These are phyloP conservation scores for Phoenix roebelenii DNA, from an alignment of 176 grass and related monocot species.

Conservation along the genomic window DNA sequence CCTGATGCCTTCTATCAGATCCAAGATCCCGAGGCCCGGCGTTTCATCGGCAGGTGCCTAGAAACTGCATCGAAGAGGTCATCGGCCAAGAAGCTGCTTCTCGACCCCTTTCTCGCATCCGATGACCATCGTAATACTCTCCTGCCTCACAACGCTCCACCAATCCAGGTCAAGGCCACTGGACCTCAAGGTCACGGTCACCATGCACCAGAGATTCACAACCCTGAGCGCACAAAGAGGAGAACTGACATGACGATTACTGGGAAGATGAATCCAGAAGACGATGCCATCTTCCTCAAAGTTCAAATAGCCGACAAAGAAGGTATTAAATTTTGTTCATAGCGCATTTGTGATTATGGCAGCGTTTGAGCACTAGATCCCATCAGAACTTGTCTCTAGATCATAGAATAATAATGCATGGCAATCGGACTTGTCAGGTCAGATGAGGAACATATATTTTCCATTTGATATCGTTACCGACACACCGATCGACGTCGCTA, in stretches of 20 bases:
- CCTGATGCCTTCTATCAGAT: slow-evolving; percentile 60
- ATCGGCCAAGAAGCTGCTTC: slow-evolving; percentile 57
- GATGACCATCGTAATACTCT: slow-evolving; percentile 13
- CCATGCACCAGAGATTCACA: not conserved
- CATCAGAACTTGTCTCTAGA: not conserved
- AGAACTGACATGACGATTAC: slow-evolving; percentile 75
- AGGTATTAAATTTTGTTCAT: slow-evolving; percentile 16
- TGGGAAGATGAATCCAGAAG: slow-evolving; percentile 74
- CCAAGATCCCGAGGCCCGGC: slow-evolving; percentile 24
- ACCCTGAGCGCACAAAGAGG: not conserved
- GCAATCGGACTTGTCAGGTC: not conserved
- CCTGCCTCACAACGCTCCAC: not conserved
- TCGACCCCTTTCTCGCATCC: slow-evolving; percentile 54
- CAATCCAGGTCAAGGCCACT: not conserved
- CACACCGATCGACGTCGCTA: slow-evolving; percentile 67
- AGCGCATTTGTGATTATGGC: too few species aligned
- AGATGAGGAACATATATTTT: slow-evolving; percentile 78
- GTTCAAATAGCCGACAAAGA: slow-evolving; percentile 64
- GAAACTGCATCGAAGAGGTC: slow-evolving; percentile 23
- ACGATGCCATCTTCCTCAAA: slow-evolving; percentile 79
- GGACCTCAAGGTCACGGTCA: not conserved
- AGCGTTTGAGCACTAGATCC: not conserved
- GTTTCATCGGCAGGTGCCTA: slow-evolving; percentile 61
- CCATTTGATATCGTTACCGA: slow-evolving; percentile 66
- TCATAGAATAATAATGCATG: too few species aligned